A percentile compares a stretch with the other conserved stretches of the same genome.
Conservation (phyloP, 257 asterid genomes). For the Solanum infundibuliforme region DNA sequence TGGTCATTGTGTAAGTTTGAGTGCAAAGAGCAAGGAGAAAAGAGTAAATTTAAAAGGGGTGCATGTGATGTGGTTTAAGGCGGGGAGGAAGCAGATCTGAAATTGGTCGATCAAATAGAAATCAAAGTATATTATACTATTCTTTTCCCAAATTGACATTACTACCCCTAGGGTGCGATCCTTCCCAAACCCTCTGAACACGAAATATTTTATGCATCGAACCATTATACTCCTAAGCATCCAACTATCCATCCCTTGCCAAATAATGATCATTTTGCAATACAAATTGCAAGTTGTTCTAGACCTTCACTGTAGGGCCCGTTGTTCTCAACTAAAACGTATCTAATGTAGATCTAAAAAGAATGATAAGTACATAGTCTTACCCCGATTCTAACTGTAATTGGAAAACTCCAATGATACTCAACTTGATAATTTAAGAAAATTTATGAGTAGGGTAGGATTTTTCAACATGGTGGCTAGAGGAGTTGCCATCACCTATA, state of each 20-base stretch:
- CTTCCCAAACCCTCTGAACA: not conserved
- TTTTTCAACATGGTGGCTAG: not conserved
- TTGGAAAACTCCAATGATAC: not conserved
- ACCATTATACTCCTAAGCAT: too few relatives aligned
- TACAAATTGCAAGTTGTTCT: not conserved
- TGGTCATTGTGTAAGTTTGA: not conserved
- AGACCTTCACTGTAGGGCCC: not conserved
- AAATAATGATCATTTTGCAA: not conserved
- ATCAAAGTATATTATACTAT: not conserved
- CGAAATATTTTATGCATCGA: not conserved
- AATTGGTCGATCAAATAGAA: not conserved
- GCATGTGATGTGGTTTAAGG: not conserved
- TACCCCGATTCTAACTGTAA: not conserved
- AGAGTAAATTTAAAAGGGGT: not conserved
- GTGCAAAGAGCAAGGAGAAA: not conserved
- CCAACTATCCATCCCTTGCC: not conserved
- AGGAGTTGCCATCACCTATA: not conserved
- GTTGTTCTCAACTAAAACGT: too few relatives aligned
- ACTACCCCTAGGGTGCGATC: not conserved
- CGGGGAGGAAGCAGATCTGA: not conserved
- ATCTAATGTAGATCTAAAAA: not conserved
- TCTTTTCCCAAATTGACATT: not conserved
- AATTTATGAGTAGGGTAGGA: not conserved
- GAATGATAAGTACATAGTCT: not conserved
- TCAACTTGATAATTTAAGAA: not conserved